Percentiles rank a stretch among this genome's conserved stretches.
Conservation (phyloP, 768 basidiomycete species). For the Boletus eberwhitei region DNA sequence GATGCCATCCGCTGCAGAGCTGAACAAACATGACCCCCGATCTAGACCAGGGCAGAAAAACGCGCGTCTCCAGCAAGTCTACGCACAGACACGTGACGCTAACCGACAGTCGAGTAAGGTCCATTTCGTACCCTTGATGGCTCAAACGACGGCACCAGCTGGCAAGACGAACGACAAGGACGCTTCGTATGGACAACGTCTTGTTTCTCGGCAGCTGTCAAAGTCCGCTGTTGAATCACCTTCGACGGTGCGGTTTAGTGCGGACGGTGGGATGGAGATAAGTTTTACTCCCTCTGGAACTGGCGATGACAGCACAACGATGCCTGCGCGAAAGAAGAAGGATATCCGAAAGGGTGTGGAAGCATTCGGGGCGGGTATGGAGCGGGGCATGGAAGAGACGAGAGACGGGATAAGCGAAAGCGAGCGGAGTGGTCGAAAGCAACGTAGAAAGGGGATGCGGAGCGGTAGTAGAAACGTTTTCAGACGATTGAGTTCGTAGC, state of each 20-base stretch:
- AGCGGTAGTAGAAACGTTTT: slow-evolving; percentile 92
- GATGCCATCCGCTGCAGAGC: slow-evolving; percentile 34
- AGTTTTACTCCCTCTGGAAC: slow-evolving; percentile 67
- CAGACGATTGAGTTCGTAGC: slow-evolving; percentile 31
- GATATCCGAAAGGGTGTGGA: slow-evolving; percentile 61
- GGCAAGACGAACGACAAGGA: slow-evolving; percentile 41
- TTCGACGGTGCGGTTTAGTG: slow-evolving; percentile 24
- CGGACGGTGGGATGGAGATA: slow-evolving; percentile 77
- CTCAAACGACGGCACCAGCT: slow-evolving; percentile 33
- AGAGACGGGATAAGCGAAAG: slow-evolving; percentile 51
- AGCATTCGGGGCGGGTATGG: slow-evolving; percentile 84
- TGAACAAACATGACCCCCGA: slow-evolving; percentile 56
- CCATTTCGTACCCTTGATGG: slow-evolving; percentile 64
- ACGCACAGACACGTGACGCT: slow-evolving; percentile 38
- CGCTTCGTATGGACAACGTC: slow-evolving; percentile 71
- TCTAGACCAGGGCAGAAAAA: slow-evolving; percentile 49
- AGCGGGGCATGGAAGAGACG: slow-evolving; percentile 63
- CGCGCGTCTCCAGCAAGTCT: slow-evolving; percentile 43
- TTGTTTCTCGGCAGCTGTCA: slow-evolving; percentile 30
- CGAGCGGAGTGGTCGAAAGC: slow-evolving; percentile 74
- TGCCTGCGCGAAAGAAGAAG: slow-evolving; percentile 32
- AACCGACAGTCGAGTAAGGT: slow-evolving; percentile 49
- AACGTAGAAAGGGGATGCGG: slow-evolving; percentile 72
- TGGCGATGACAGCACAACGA: slow-evolving; percentile 10
- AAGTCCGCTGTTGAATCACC: slow-evolving; percentile 11